Evolutionary conservation across 768 basidiomycete species (phyloP).

Genomic region (Pleurotus eryngii): DNA sequence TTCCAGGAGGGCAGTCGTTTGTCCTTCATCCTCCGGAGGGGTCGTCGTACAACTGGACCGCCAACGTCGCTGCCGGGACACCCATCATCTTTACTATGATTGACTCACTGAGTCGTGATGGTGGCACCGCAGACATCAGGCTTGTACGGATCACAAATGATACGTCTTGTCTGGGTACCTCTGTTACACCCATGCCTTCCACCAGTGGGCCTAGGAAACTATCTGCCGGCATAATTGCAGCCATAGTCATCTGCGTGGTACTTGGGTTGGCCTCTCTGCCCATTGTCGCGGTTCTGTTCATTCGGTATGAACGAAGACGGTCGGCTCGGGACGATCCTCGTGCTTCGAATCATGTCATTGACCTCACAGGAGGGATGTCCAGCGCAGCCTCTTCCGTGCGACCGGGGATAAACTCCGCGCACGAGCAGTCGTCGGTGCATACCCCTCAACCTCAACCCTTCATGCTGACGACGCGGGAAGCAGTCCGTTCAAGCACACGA

Average conservation of each 20-base stretch:
- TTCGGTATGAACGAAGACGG: constrained; percentile 19
- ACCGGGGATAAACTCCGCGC: neutral
- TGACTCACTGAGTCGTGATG: constrained; percentile 46
- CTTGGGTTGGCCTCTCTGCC: constrained; percentile 48
- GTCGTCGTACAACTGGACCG: constrained; percentile 46
- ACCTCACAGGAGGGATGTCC: neutral
- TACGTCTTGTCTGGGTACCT: constrained; percentile 46
- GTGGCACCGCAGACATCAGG: constrained; percentile 57
- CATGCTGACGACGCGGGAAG: neutral
- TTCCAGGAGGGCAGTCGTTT: constrained; percentile 59
- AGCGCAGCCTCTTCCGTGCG: neutral
- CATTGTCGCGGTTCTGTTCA: constrained; percentile 49
- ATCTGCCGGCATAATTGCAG: constrained; percentile 48
- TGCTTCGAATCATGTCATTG: neutral
- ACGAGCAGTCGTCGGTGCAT: neutral
- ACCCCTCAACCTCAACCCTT: neutral
- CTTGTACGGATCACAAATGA: constrained; percentile 46
- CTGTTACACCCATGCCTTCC: constrained; percentile 50
- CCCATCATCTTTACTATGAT: constrained; percentile 54
- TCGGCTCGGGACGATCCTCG: neutral
- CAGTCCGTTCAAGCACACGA: neutral
- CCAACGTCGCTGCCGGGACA: constrained; percentile 56
- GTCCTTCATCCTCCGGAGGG: constrained; percentile 38
- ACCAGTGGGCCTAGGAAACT: constrained; percentile 13
- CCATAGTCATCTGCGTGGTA: constrained; percentile 49